Percentiles rank a stretch among this genome's conserved stretches.
Conservation (phyloP, 1,139 yeast species). For the Scheffersomyces parashehatae region DNA sequence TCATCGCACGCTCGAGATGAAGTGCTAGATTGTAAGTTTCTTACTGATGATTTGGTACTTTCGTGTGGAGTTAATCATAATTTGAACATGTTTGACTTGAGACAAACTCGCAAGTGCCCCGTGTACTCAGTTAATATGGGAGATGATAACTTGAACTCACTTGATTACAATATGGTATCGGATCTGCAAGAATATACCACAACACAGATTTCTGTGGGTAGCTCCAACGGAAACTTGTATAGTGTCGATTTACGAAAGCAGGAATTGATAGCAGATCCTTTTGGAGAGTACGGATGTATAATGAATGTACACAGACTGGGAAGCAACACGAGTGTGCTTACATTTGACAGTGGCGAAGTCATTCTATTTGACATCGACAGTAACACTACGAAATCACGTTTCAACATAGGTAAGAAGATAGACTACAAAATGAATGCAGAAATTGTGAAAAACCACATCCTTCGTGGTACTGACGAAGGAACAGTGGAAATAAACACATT, state of each 20-base stretch:
- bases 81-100: slow-evolving; percentile 20
- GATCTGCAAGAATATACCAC: slow-evolving; percentile 1
- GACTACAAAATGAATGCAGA: slow-evolving; percentile 9
- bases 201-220: slow-evolving; percentile 19
- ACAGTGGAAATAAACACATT: slow-evolving; percentile 10
- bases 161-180: slow-evolving; percentile 13
- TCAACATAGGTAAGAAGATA: background rate
- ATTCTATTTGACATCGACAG: background rate
- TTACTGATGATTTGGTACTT: slow-evolving; percentile 17
- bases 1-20: slow-evolving; percentile 9
- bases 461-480: slow-evolving; percentile 16
- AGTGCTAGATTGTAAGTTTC: slow-evolving; percentile 14
- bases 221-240: slow-evolving; percentile 30
- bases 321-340: slow-evolving; percentile 8
- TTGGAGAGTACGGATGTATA: slow-evolving; percentile 8
- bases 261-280: slow-evolving; percentile 13
- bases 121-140: slow-evolving; percentile 20
- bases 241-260: slow-evolving; percentile 29
- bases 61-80: slow-evolving; percentile 28
- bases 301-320: slow-evolving; percentile 3
- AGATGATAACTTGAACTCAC: slow-evolving; percentile 29
- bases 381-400: background rate
- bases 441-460: slow-evolving; percentile 9
- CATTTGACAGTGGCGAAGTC: slow-evolving; percentile 13
- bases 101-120: slow-evolving; percentile 12